Conservation (phyloP, 148 eudicot species). For the Rhododendron ovatum region DNA sequence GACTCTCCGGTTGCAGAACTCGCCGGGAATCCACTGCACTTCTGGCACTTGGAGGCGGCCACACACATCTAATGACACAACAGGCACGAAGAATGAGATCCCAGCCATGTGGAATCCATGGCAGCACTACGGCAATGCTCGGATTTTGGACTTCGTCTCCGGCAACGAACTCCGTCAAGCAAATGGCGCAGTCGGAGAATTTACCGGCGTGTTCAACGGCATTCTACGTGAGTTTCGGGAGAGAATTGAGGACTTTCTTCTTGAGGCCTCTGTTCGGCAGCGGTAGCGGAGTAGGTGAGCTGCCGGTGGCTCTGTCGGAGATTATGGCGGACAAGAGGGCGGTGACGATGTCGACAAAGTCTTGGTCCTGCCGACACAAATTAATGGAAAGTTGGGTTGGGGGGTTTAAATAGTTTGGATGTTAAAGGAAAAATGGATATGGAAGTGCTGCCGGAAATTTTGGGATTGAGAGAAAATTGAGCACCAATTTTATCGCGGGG, state of each 20-base stretch:
- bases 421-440: no score
- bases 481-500: no score
- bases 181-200: slow-evolving; percentile 56
- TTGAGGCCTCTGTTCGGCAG: slow-evolving; percentile 57
- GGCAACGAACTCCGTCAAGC: slow-evolving; percentile 47
- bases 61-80: slow-evolving; percentile 65
- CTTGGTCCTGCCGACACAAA: slow-evolving; percentile 24
- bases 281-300: slow-evolving; percentile 2
- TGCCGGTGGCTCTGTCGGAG: slow-evolving; percentile 17
- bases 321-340: slow-evolving; percentile 71
- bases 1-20: neutral
- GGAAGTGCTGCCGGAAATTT: no score
- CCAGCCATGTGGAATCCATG: slow-evolving; percentile 58
- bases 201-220: slow-evolving; percentile 25
- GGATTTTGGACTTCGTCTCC: slow-evolving; percentile 44
- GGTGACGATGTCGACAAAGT: slow-evolving; percentile 62
- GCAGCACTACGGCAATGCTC: slow-evolving; percentile 68
- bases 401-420: no score
- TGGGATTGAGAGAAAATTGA: no score
- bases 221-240: slow-evolving; percentile 40
- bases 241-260: slow-evolving; percentile 51
- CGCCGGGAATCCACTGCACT: slow-evolving; percentile 14
- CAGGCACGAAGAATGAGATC: slow-evolving; percentile 72
- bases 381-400: no score
- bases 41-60: slow-evolving; percentile 21